Percentiles rank a stretch among this genome's conserved stretches.
Evolutionary conservation across 495 filamentous ascomycete genomes (phyloP).

Genomic region (Pyrenula massariospora): DNA sequence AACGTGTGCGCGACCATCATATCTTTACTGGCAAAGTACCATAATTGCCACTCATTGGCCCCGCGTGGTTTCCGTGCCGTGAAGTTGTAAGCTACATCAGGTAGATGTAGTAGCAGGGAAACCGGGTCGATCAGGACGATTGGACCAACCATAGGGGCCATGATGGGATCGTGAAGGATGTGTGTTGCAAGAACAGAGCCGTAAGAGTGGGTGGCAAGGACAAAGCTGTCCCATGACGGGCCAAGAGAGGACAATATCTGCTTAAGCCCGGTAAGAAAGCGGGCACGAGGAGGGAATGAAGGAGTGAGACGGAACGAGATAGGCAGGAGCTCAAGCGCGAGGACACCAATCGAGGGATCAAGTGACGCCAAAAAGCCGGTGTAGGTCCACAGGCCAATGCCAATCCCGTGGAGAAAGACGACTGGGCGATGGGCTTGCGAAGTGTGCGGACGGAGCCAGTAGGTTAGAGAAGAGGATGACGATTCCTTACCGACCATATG

Average conservation of each 20-base stretch:
- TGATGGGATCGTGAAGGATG: constrained; percentile 33
- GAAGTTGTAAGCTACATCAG: constrained; percentile 64
- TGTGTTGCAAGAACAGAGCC: constrained; percentile 51
- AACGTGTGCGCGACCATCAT: constrained; percentile 47
- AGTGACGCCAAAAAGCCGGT: constrained; percentile 32
- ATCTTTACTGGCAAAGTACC: constrained; percentile 57
- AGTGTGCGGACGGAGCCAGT: constrained; percentile 54
- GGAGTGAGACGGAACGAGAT: constrained; percentile 43
- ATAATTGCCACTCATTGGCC: constrained; percentile 54
- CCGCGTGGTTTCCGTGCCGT: constrained; percentile 36
- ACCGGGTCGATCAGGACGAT: constrained; percentile 53
- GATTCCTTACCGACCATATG: constrained; percentile 25
- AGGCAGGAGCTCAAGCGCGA: constrained; percentile 53
- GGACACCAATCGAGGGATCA: constrained; percentile 41
- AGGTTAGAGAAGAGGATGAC: constrained; percentile 38
- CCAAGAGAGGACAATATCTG: constrained; percentile 2
- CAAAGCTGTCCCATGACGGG: constrained; percentile 27
- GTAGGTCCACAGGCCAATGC: constrained; percentile 55
- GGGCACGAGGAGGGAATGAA: constrained; percentile 21
- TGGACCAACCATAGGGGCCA: constrained; percentile 30
- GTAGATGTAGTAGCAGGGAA: constrained; percentile 51
- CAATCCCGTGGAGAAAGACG: constrained; percentile 62
- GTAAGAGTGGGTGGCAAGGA: constrained; percentile 50
- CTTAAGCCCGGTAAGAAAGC: constrained; percentile 39
- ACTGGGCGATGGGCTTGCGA: constrained; percentile 40